Percentiles rank a stretch among this genome's conserved stretches.
Conservation (phyloP, 371 early-diverging fungal species). For the Lichtheimia corymbifera region DNA sequence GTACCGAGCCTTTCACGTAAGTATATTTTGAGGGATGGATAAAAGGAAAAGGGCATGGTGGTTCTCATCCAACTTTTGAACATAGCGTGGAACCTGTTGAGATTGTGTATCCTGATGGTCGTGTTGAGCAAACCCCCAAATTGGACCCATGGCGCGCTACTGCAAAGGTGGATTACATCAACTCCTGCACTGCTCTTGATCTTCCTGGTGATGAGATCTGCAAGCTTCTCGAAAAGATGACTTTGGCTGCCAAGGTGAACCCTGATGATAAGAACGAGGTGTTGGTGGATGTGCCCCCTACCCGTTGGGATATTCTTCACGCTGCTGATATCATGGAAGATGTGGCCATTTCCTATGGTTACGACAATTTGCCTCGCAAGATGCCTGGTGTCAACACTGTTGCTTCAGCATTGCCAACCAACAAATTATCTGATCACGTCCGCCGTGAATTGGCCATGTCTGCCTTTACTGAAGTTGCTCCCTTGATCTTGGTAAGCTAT, state of each 20-base stretch:
- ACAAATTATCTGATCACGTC: slow-evolving; percentile 92
- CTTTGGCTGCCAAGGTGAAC: slow-evolving; percentile 71
- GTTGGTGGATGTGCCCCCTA: slow-evolving; percentile 86
- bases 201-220: slow-evolving; percentile 79
- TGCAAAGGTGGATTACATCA: slow-evolving; percentile 86
- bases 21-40: slow-evolving; percentile 14
- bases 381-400: slow-evolving; percentile 84
- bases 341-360: slow-evolving; percentile 99
- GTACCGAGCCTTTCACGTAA: slow-evolving; percentile 86
- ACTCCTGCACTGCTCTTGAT: slow-evolving; percentile 78
- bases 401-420: slow-evolving; percentile 89
- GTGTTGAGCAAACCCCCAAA: slow-evolving; percentile 66
- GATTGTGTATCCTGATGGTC: slow-evolving; percentile 85
- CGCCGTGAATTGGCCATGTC: slow-evolving; percentile 90
- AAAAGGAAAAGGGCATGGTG: neutral
- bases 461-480: slow-evolving; percentile 96
- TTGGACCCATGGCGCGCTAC: slow-evolving; percentile 68
- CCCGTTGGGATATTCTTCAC: slow-evolving; percentile 97
- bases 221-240: slow-evolving; percentile 83
- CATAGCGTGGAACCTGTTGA: slow-evolving; percentile 89
- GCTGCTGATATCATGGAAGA: slow-evolving; percentile 99
- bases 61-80: neutral
- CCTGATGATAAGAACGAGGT: slow-evolving; percentile 63
- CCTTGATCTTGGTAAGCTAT: slow-evolving; percentile 84
- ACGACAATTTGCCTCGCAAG: slow-evolving; percentile 90